These are phyloP conservation scores for Leptographium wingfieldii DNA, from an alignment of 2,329 filamentous ascomycete species.

Conservation along the genomic window DNA sequence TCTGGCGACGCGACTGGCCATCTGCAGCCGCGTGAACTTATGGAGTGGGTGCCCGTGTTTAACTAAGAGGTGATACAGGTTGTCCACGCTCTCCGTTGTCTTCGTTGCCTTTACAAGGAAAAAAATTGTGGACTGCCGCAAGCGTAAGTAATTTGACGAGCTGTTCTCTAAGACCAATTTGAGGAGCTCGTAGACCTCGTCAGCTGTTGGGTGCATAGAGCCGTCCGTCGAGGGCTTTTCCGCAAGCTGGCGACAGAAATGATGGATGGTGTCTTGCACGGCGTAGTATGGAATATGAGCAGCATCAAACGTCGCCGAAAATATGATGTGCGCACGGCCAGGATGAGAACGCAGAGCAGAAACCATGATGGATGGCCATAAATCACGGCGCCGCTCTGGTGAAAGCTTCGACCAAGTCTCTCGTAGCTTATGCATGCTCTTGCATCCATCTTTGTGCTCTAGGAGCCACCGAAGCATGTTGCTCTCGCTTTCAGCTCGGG, in stretches of 20 bases:
- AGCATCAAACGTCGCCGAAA: conserved; percentile 25
- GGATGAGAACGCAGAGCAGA: conserved; percentile 22
- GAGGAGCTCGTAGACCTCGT: conserved; percentile 1
- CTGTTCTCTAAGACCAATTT: conserved; percentile 9
- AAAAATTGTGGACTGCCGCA: conserved; percentile 26
- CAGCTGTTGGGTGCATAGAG: background rate
- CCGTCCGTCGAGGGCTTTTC: background rate
- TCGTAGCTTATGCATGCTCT: conserved; percentile 15
- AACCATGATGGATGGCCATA: conserved; percentile 24
- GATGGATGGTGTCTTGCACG: conserved; percentile 23
- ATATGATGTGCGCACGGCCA: conserved; percentile 19
- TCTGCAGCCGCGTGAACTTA: conserved; percentile 32
- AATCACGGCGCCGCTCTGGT: conserved; percentile 12
- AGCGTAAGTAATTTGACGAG: conserved; percentile 14
- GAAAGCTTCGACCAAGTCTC: conserved; percentile 21
- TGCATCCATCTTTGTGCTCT: background rate
- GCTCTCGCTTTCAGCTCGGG: background rate
- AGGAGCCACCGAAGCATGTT: conserved; percentile 18
- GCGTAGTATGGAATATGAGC: conserved; percentile 23
- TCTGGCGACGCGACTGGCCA: conserved; percentile 33
- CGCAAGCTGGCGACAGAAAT: conserved; percentile 14
- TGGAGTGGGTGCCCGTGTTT: conserved; percentile 21
- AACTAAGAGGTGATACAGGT: conserved; percentile 24
- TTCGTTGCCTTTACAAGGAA: conserved; percentile 6
- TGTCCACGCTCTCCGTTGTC: conserved; percentile 13